Base-by-base conservation (phyloP, 768 basidiomycete species). In the Trametes coccinea region DNA sequence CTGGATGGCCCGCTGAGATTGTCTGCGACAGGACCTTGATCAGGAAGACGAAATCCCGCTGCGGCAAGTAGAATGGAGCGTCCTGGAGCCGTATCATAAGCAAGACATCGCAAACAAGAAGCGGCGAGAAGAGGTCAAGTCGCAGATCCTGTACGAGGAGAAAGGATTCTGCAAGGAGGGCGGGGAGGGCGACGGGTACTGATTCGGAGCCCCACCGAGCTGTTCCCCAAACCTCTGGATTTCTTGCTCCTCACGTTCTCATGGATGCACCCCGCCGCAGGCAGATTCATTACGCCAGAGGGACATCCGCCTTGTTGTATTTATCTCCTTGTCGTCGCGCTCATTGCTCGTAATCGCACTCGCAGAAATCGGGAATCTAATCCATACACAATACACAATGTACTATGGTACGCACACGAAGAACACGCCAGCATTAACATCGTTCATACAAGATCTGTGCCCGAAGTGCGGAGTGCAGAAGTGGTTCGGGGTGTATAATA, bases 151-250 rank as follows among this genome's bases (percentile, higher is more conserved):
- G 60, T 91, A 83, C 68, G 86, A 91, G 71, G 81, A 91, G 72
- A 86, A 87, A 66, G 96, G 96, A 2, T 98, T 96, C 75, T 93
- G 89, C 72, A 93, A 89, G 73, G 96, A 98, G 73, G 95, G 94
- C 10, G 92, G 93, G 40, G 96, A 98, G 77, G 95, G 95, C 7
- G 96, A 98, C 73, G 93, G 93, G 10, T 98, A 98, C 74, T 97
- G 76, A 81, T 13, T 30, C 34, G 58, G 33, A 39, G 39, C 52
- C 46, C 11, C 6, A 5, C 31, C 39, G 16, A 14, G 17, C 46
- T 7, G 16, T 51, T 30, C 4, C 27, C 13, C 11, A 22, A 49
- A 16, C 37, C 54, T 39, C 46, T 47, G 17, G 22, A 29, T 49
- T 29, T 43, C 41, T 16, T 43, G 4, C 7, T 39, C 17, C 34